phyloP scores from a whole-genome alignment of 2,329 filamentous ascomycete genomes.

The Aureobasidium zeae region DNA sequence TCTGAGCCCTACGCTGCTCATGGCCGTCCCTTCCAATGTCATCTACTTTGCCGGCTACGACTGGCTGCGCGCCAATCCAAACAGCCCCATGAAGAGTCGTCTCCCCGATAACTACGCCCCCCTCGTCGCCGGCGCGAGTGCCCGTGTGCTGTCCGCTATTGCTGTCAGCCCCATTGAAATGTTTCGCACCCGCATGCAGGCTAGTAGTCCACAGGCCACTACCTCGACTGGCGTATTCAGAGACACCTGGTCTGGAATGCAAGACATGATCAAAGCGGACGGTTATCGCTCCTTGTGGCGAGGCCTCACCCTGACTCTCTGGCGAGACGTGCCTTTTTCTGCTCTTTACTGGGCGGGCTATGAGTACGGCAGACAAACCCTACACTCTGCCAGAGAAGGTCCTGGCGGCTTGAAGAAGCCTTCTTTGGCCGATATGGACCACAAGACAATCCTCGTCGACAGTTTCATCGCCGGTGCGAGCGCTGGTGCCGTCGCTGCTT shows the following conservation, averaged over 20 bases:
- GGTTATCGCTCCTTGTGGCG: slow-evolving; percentile 84
- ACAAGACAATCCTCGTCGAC: slow-evolving; percentile 70
- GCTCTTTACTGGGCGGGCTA: slow-evolving; percentile 98
- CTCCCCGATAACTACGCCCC: slow-evolving; percentile 66
- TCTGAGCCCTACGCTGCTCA: slow-evolving; percentile 83
- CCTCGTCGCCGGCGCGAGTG: slow-evolving; percentile 67
- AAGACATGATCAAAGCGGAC: slow-evolving; percentile 66
- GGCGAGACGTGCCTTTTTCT: slow-evolving; percentile 95
- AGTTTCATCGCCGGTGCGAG: slow-evolving; percentile 79
- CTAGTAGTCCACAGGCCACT: slow-evolving; percentile 40
- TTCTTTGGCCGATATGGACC: slow-evolving; percentile 59
- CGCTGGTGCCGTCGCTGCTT: slow-evolving; percentile 75
- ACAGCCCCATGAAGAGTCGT: slow-evolving; percentile 57
- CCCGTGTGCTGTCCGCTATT: slow-evolving; percentile 70
- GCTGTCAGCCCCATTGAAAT: slow-evolving; percentile 88
- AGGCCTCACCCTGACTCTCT: slow-evolving; percentile 80
- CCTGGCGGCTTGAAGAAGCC: slow-evolving; percentile 24
- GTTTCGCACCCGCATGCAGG: slow-evolving; percentile 86
- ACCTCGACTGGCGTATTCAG: slow-evolving; percentile 60
- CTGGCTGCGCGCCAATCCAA: slow-evolving; percentile 67
- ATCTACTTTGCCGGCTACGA: slow-evolving; percentile 99
- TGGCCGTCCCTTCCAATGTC: slow-evolving; percentile 91
- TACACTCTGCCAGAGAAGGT: slow-evolving; percentile 56
- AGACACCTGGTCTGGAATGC: slow-evolving; percentile 66
- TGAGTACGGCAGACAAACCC: slow-evolving; percentile 63